Percentiles rank a stretch among this genome's conserved stretches.
These are phyloP conservation scores for Solanum chaucha DNA, from an alignment of 257 asterid species.

Conservation along the genomic window DNA sequence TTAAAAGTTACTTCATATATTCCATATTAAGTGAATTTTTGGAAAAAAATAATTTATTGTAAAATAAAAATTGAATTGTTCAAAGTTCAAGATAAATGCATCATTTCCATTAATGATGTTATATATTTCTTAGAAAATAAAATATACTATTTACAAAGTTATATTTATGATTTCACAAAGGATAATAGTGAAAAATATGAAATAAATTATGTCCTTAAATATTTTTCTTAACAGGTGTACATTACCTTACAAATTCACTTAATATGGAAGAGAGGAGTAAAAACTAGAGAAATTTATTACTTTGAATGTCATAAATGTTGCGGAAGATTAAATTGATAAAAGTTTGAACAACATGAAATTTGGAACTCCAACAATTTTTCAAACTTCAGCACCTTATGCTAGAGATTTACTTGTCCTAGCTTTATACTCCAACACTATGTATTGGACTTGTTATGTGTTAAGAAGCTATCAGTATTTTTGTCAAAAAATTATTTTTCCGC, in stretches of 20 bases:
- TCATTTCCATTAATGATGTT: not conserved
- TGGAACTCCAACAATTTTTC: not conserved
- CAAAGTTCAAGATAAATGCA: too few relatives aligned
- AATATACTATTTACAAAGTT: too few relatives aligned
- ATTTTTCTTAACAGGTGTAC: not conserved
- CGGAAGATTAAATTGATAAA: not conserved
- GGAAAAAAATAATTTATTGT: too few relatives aligned
- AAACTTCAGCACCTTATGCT: not conserved
- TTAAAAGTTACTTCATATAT: not conserved
- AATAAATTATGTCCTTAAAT: too few relatives aligned
- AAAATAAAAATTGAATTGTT: too few relatives aligned
- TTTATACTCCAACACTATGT: not conserved
- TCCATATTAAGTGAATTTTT: not conserved
- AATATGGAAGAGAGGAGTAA: not conserved
- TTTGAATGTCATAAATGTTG: not conserved
- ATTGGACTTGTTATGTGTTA: not conserved
- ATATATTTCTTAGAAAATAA: accelerated
- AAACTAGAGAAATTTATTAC: not conserved
- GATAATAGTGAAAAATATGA: too few relatives aligned
- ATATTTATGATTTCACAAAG: not conserved
- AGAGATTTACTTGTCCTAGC: not conserved
- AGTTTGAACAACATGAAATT: not conserved
- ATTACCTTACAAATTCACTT: not conserved
- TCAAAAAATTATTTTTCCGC: not conserved
- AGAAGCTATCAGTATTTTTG: not conserved